Conservation (phyloP, 371 early-diverging fungal genomes). For the Mycotypha africana region DNA sequence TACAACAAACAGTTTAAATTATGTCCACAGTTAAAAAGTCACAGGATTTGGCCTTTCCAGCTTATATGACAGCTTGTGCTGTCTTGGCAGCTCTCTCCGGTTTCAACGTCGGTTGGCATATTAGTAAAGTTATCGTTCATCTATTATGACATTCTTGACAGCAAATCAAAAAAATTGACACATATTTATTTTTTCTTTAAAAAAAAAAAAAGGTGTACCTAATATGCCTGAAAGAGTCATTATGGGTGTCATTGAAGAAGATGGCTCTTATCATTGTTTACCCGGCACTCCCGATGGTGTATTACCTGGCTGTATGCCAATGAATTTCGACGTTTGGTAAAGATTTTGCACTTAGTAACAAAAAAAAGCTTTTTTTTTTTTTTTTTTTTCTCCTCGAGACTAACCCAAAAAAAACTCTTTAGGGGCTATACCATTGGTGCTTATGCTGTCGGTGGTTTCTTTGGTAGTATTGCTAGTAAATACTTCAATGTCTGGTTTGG, state of each 20-base stretch:
- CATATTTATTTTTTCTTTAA: background rate
- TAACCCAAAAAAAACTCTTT: background rate
- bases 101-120: conserved; percentile 43
- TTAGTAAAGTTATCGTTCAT: conserved; percentile 34
- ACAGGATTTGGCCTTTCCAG: conserved; percentile 31
- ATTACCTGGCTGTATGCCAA: conserved; percentile 41
- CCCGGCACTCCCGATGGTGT: conserved; percentile 16
- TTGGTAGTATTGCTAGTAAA: conserved; percentile 34
- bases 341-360: background rate
- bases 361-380: too few species aligned
- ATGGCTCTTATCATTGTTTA: conserved; percentile 17
- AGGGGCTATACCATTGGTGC: conserved; percentile 44
- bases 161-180: background rate
- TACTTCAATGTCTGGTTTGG: conserved; percentile 33
- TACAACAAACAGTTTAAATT: too few species aligned
- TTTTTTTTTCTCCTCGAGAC: background rate
- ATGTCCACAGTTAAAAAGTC: conserved; percentile 19
- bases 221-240: conserved; percentile 42
- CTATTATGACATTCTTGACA: too few species aligned
- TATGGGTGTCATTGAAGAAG: conserved; percentile 11
- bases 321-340: conserved; percentile 33
- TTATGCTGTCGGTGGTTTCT: conserved; percentile 42
- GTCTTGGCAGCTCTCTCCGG: conserved; percentile 35
- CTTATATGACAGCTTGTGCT: conserved; percentile 34
- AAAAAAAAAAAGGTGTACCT: conserved; percentile 49